Evolutionary conservation across 768 basidiomycete genomes (phyloP).

Genomic region (Lanmaoa rubissima): DNA sequence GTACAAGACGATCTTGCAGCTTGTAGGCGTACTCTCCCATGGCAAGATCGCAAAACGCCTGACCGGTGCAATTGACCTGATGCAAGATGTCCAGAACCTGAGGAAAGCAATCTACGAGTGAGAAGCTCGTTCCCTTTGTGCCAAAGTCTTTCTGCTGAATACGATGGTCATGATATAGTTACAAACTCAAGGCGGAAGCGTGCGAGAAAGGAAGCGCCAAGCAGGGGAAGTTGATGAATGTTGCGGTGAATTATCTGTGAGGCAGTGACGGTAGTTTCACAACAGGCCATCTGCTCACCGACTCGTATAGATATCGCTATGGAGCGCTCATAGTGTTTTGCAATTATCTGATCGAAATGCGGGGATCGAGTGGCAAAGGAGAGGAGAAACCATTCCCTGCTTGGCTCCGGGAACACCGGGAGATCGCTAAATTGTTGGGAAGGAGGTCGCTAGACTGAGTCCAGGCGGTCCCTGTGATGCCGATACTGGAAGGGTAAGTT

Average conservation of each 20-base stretch:
- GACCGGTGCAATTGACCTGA: constrained; percentile 85
- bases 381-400: constrained; percentile 61
- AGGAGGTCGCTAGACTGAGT: constrained; percentile 66
- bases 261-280: constrained; percentile 22
- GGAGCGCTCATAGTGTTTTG: constrained; percentile 92
- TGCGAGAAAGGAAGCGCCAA: constrained; percentile 77
- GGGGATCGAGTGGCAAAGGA: constrained; percentile 38
- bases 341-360: constrained; percentile 84
- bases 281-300: constrained; percentile 5
- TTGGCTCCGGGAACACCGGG: constrained; percentile 82
- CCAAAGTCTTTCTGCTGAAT: neutral
- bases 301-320: constrained; percentile 66
- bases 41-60: constrained; percentile 92
- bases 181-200: constrained; percentile 87
- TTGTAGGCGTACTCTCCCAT: constrained; percentile 87
- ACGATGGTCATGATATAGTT: constrained; percentile 45
- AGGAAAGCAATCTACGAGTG: constrained; percentile 95
- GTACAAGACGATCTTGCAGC: constrained; percentile 94
- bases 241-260: constrained; percentile 88
- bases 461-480: neutral
- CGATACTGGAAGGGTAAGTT: neutral
- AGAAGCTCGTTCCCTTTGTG: constrained; percentile 28
- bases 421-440: constrained; percentile 73
- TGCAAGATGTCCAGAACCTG: constrained; percentile 97
- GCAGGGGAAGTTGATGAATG: constrained; percentile 65